These are phyloP conservation scores for Calocera viscosa DNA, from an alignment of 768 basidiomycete genomes.

Conservation along the genomic window DNA sequence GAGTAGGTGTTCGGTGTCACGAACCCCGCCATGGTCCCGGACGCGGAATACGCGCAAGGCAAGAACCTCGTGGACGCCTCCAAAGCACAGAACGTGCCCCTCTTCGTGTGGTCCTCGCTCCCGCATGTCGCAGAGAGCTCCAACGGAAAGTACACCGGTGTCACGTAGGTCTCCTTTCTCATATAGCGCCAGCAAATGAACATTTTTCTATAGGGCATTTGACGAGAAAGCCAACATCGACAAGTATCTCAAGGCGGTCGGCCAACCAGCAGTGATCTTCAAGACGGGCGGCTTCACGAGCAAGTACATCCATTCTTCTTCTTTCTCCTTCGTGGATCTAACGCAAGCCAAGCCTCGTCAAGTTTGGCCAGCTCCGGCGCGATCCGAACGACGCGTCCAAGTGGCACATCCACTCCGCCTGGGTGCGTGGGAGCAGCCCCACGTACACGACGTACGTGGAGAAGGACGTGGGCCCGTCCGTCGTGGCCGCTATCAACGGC, in stretches of 20 bases:
- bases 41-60: constrained; percentile 15
- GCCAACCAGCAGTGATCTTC: not conserved
- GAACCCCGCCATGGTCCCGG: not conserved
- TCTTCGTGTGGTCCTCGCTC: constrained; percentile 19
- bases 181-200: too few species aligned
- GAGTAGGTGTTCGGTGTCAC: not conserved
- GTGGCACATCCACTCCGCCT: not conserved
- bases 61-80: constrained; percentile 22
- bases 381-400: not conserved
- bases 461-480: not conserved
- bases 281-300: not conserved
- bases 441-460: not conserved
- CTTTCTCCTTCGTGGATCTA: not conserved
- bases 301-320: not conserved
- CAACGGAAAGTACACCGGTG: not conserved
- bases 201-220: not conserved
- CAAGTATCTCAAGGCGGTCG: not conserved
- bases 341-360: not conserved
- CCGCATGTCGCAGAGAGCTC: not conserved
- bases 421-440: not conserved
- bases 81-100: constrained; percentile 22
- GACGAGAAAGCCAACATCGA: not conserved
- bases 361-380: not conserved
- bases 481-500: not conserved
- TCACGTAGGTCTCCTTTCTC: not conserved